phyloP scores from a whole-genome alignment of 352 stramenopile genomes.

The Phytopythium helicoides region DNA sequence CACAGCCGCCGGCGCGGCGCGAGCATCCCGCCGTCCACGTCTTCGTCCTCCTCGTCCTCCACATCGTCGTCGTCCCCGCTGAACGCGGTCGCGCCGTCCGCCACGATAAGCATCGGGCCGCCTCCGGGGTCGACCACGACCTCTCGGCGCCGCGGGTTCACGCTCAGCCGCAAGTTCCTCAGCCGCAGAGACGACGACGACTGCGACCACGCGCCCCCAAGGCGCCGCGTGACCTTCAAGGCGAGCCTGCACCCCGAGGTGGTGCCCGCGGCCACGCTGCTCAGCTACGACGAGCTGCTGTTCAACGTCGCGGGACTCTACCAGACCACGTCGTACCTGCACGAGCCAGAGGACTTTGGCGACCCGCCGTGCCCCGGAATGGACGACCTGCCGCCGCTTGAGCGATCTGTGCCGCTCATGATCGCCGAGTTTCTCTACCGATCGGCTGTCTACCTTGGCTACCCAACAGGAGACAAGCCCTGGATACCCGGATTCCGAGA shows the following conservation, averaged over 20 bases:
- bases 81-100: neutral
- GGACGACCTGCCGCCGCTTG: slow-evolving; percentile 18
- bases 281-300: slow-evolving; percentile 60
- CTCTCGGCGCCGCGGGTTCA: slow-evolving; percentile 1
- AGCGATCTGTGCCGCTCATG: slow-evolving; percentile 73
- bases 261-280: slow-evolving; percentile 25
- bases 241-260: slow-evolving; percentile 38
- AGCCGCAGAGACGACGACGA: neutral
- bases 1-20: slow-evolving; percentile 12
- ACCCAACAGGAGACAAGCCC: slow-evolving; percentile 38
- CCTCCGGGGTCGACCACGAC: slow-evolving; percentile 1
- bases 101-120: neutral
- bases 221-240: slow-evolving; percentile 50
- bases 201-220: slow-evolving; percentile 2
- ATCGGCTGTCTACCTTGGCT: slow-evolving; percentile 64
- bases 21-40: slow-evolving; percentile 9
- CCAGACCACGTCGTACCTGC: slow-evolving; percentile 53
- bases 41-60: slow-evolving; percentile 1
- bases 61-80: slow-evolving; percentile 2
- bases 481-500: slow-evolving; percentile 67
- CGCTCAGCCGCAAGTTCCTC: slow-evolving; percentile 5
- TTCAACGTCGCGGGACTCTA: slow-evolving; percentile 56
- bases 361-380: neutral
- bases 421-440: slow-evolving; percentile 80
- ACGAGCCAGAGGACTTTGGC: slow-evolving; percentile 40